Conservation (phyloP, 768 basidiomycete genomes). For the Lactarius quietus region DNA sequence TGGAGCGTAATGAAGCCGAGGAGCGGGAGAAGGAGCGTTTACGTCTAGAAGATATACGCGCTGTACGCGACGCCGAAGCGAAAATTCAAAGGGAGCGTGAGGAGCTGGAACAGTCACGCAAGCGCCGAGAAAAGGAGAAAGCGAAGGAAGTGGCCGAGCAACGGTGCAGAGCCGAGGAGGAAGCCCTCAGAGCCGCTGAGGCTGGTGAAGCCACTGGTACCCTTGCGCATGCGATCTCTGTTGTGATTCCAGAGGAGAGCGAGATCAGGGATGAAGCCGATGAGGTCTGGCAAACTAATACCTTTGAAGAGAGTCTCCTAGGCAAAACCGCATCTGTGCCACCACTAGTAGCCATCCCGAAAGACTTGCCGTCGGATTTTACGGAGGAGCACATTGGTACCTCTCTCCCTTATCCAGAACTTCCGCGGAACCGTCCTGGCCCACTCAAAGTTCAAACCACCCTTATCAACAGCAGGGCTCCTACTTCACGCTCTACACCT, state of each 20-base stretch:
- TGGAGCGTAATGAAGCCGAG: slow-evolving; percentile 32
- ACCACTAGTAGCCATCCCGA: too few species aligned
- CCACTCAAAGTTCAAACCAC: slow-evolving; percentile 64
- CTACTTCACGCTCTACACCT: slow-evolving; percentile 60
- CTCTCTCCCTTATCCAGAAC: slow-evolving; percentile 40
- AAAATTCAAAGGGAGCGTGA: slow-evolving; percentile 36
- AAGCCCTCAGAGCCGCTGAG: slow-evolving; percentile 35
- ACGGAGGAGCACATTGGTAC: slow-evolving; percentile 63
- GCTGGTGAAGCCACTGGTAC: slow-evolving; percentile 41
- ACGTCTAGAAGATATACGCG: slow-evolving; percentile 8
- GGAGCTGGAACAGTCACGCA: slow-evolving; percentile 34
- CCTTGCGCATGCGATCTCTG: slow-evolving; percentile 29
- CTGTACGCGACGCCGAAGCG: slow-evolving; percentile 39
- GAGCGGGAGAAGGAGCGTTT: slow-evolving; percentile 29
- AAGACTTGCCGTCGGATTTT: slow-evolving; percentile 43
- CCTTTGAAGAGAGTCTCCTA: neutral
- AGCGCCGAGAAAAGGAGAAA: slow-evolving; percentile 28
- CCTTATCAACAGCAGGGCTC: slow-evolving; percentile 40
- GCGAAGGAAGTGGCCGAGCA: slow-evolving; percentile 32
- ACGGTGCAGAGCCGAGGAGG: slow-evolving; percentile 35
- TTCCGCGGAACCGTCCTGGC: slow-evolving; percentile 46
- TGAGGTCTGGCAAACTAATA: too few species aligned
- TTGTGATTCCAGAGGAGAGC: slow-evolving; percentile 42
- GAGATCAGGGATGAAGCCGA: slow-evolving; percentile 41
- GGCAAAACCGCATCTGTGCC: slow-evolving; percentile 8